These are phyloP conservation scores for Colletotrichum tabaci DNA, from an alignment of 2,329 filamentous ascomycete genomes.

Conservation along the genomic window DNA sequence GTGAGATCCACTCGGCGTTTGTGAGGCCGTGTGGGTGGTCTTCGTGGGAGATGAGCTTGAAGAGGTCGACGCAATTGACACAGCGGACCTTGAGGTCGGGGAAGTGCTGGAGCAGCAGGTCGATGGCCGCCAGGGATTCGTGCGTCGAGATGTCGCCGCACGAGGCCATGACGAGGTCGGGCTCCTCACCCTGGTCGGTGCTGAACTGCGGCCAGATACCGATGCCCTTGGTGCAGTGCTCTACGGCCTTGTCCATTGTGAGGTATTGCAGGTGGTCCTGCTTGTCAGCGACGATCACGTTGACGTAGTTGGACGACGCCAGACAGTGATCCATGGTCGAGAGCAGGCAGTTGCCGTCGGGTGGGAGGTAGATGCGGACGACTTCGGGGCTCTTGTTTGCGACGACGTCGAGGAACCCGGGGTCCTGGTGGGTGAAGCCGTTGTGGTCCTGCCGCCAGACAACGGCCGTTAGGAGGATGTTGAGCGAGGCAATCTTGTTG, in stretches of 20 bases:
- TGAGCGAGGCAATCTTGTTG: conserved; percentile 80
- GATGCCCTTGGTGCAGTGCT: conserved; percentile 84
- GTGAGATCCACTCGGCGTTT: conserved; percentile 74
- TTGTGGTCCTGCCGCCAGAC: conserved; percentile 90
- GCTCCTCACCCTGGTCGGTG: conserved; percentile 77
- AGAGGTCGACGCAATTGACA: conserved; percentile 85
- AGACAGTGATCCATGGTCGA: conserved; percentile 84
- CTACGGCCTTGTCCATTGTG: conserved; percentile 79
- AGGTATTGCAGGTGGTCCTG: conserved; percentile 84
- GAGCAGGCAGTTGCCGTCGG: conserved; percentile 84
- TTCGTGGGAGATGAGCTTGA: conserved; percentile 80
- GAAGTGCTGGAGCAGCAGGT: conserved; percentile 79
- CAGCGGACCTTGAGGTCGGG: conserved; percentile 83
- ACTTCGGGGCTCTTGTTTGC: conserved; percentile 86
- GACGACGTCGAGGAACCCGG: conserved; percentile 84
- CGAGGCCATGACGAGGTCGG: conserved; percentile 82
- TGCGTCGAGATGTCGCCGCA: conserved; percentile 83
- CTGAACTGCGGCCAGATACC: conserved; percentile 85
- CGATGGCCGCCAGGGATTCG: conserved; percentile 81
- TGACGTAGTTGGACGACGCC: conserved; percentile 82
- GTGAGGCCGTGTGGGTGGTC: conserved; percentile 83
- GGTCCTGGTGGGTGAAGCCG: conserved; percentile 86
- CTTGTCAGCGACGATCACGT: conserved; percentile 85
- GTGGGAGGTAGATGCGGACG: conserved; percentile 85
- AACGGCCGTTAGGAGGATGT: conserved; percentile 83